Conservation (phyloP, 2,329 filamentous ascomycete species). For the Fusarium sp. region DNA sequence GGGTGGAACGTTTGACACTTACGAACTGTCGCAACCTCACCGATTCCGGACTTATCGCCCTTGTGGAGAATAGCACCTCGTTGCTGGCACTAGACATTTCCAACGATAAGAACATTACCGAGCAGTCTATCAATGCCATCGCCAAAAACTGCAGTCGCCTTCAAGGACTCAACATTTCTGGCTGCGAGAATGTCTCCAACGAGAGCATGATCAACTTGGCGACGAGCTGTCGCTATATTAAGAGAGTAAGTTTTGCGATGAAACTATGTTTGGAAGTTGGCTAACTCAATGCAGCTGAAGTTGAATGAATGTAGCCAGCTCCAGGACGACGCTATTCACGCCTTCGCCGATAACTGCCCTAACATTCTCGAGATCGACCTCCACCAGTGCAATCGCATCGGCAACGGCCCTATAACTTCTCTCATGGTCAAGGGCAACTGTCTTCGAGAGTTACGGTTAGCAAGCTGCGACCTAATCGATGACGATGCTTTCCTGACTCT, state of each 20-base stretch:
- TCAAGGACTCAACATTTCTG: slow-evolving; percentile 93
- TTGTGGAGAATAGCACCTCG: slow-evolving; percentile 82
- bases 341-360: slow-evolving; percentile 88
- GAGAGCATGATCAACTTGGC: slow-evolving; percentile 86
- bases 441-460: slow-evolving; percentile 89
- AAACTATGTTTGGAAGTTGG: neutral
- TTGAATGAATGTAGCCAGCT: slow-evolving; percentile 91
- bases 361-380: slow-evolving; percentile 98
- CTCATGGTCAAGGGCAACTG: slow-evolving; percentile 82
- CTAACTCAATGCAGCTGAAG: slow-evolving; percentile 73
- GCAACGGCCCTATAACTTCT: slow-evolving; percentile 84
- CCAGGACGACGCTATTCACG: slow-evolving; percentile 82
- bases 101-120: slow-evolving; percentile 84
- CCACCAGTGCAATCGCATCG: slow-evolving; percentile 83
- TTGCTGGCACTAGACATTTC: slow-evolving; percentile 93
- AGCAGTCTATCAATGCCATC: slow-evolving; percentile 80
- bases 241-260: slow-evolving; percentile 71
- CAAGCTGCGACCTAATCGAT: slow-evolving; percentile 85
- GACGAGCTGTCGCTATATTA: slow-evolving; percentile 85
- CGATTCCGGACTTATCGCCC: slow-evolving; percentile 82
- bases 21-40: slow-evolving; percentile 90
- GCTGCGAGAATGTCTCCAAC: slow-evolving; percentile 85
- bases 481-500: slow-evolving; percentile 89
- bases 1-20: slow-evolving; percentile 91
- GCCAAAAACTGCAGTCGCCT: slow-evolving; percentile 85